Evolutionary conservation across 345 rosid genomes (phyloP).

Genomic region (Gossypium mustelinum): DNA sequence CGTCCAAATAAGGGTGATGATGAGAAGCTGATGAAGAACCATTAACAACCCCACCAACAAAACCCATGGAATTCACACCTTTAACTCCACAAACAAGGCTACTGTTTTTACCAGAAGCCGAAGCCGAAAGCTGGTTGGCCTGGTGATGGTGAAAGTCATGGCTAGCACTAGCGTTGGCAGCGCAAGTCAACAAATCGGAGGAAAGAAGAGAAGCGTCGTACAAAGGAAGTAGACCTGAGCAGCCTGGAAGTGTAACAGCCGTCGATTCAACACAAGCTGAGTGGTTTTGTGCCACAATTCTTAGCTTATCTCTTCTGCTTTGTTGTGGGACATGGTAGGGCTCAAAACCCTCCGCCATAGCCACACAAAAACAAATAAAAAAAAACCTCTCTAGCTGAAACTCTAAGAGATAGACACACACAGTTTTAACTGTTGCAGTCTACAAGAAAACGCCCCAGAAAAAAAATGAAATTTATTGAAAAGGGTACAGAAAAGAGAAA

Average conservation of each 20-base stretch:
- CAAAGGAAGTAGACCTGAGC: slow-evolving; percentile 31
- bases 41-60: slow-evolving; percentile 32
- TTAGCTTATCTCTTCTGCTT: slow-evolving; percentile 82
- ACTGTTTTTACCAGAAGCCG: slow-evolving; percentile 20
- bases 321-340: slow-evolving; percentile 93
- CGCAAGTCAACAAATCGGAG: slow-evolving; percentile 23
- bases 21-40: slow-evolving; percentile 30
- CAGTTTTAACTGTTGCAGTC: not conserved
- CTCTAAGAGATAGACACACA: slow-evolving; percentile 5
- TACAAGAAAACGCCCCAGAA: not conserved
- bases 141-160: slow-evolving; percentile 19
- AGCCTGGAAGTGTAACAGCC: slow-evolving; percentile 17
- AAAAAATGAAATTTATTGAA: not conserved
- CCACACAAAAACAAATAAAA: slow-evolving; percentile 12
- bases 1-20: slow-evolving; percentile 42
- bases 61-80: slow-evolving; percentile 41
- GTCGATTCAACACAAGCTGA: slow-evolving; percentile 27
- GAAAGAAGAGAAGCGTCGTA: slow-evolving; percentile 47
- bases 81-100: slow-evolving; percentile 28
- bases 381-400: not conserved
- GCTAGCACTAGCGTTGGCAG: slow-evolving; percentile 4
- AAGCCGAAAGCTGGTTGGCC: slow-evolving; percentile 5
- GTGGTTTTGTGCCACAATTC: slow-evolving; percentile 44
- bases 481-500: not conserved
- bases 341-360: slow-evolving; percentile 77